Percentiles rank a stretch among this genome's conserved stretches.
phyloP scores from a whole-genome alignment of 2,329 filamentous ascomycete genomes.

The Celoporthe dispersa region DNA sequence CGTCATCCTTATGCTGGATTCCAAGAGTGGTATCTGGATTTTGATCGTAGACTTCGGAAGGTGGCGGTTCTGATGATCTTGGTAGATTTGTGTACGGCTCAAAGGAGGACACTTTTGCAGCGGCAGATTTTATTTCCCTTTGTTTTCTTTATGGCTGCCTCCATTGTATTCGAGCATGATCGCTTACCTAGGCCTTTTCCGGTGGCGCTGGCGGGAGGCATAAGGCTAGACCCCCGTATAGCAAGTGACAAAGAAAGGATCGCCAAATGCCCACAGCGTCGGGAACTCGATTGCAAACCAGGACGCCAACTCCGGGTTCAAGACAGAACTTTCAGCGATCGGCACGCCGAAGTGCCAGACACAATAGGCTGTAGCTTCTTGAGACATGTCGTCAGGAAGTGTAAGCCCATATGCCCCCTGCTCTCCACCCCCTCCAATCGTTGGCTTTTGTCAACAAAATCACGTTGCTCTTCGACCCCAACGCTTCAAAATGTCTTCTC shows the following conservation, averaged over 20 bases:
- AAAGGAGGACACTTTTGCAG: neutral
- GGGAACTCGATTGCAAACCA: too few species aligned
- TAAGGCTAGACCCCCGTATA: neutral
- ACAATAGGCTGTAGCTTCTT: neutral
- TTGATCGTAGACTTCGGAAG: neutral
- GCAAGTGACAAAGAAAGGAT: neutral
- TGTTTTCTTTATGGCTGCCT: neutral
- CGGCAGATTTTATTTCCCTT: neutral
- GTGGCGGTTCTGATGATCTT: neutral
- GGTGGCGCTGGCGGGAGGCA: neutral
- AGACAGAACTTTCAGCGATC: neutral
- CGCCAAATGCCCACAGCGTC: neutral
- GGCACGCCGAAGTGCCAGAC: neutral
- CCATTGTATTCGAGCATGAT: neutral
- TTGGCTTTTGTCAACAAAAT: neutral
- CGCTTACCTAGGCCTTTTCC: neutral
- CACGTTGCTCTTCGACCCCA: conserved; percentile 39
- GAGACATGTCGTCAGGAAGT: neutral
- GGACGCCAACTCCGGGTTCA: too few species aligned
- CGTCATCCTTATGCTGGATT: neutral
- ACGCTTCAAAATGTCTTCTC: conserved; percentile 52
- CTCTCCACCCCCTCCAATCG: neutral
- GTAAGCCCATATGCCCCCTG: neutral
- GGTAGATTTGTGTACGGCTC: neutral
- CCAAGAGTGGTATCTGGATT: neutral